Percentiles rank a stretch among this genome's conserved stretches.
Evolutionary conservation across 495 filamentous ascomycete species (phyloP).

Genomic region (Talaromyces ruber): DNA sequence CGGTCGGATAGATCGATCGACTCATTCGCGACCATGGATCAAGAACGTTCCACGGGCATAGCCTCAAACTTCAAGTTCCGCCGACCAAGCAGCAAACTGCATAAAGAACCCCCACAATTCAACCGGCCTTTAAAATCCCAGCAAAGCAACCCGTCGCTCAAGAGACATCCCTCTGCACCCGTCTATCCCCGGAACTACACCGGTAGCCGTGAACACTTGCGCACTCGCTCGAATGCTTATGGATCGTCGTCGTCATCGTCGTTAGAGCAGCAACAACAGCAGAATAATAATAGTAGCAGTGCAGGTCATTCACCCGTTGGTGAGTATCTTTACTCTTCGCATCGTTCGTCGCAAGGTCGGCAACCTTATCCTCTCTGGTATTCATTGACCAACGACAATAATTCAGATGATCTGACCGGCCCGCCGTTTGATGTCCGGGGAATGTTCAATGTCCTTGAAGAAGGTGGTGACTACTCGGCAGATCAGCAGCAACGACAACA

Average conservation of each 20-base stretch:
- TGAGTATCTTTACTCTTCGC: conserved; percentile 28
- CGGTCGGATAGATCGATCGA: neutral
- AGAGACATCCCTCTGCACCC: conserved; percentile 64
- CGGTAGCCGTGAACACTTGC: conserved; percentile 37
- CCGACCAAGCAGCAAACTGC: conserved; percentile 38
- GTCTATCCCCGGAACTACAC: conserved; percentile 39
- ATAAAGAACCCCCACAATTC: conserved; percentile 39
- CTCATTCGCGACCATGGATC: conserved; percentile 25
- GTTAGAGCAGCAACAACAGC: conserved; percentile 26
- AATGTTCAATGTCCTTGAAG: conserved; percentile 58
- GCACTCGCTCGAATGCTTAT: conserved; percentile 43
- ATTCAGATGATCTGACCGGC: conserved; percentile 64
- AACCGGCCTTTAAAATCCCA: conserved; percentile 32
- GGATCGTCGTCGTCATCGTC: conserved; percentile 44
- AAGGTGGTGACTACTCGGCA: conserved; percentile 48
- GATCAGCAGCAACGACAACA: conserved; percentile 21
- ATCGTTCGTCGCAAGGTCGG: conserved; percentile 22
- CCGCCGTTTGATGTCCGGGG: conserved; percentile 59
- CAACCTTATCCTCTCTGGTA: conserved; percentile 28
- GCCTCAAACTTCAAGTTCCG: conserved; percentile 30
- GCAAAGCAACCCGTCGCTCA: conserved; percentile 42
- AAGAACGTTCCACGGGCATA: conserved; percentile 28
- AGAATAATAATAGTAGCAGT: conserved; percentile 12
- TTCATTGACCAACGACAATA: conserved; percentile 49
- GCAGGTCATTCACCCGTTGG: conserved; percentile 41